Evolutionary conservation across 345 rosid species (phyloP).

Genomic region (Adansonia digitata): DNA sequence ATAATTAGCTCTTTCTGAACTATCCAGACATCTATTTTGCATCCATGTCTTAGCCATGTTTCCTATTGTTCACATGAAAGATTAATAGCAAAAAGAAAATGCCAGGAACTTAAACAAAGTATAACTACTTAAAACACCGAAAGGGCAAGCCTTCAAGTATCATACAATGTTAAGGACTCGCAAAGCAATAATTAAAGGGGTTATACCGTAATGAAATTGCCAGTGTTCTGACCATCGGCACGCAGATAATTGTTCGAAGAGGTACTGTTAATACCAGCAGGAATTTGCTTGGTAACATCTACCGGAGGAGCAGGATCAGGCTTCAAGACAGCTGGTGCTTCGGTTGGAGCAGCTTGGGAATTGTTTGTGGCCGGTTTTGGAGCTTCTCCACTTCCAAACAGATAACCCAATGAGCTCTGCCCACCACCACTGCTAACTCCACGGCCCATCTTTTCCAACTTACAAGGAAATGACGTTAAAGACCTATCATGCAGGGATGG

Average conservation of each 20-base stretch:
- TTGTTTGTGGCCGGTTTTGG: constrained; percentile 44
- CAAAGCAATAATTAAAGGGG: background rate
- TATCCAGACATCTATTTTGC: background rate
- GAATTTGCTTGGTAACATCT: constrained; percentile 45
- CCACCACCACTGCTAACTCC: constrained; percentile 84
- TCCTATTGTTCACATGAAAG: background rate
- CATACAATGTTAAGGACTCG: background rate
- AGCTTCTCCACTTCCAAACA: constrained; percentile 66
- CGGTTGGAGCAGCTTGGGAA: constrained; percentile 30
- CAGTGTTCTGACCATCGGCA: constrained; percentile 77
- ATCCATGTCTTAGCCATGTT: background rate
- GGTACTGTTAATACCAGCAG: constrained; percentile 57
- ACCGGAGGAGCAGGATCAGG: constrained; percentile 38
- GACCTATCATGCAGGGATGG: background rate
- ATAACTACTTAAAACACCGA: background rate
- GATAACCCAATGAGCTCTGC: constrained; percentile 80
- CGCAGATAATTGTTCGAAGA: constrained; percentile 21
- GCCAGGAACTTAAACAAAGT: background rate
- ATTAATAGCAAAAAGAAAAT: background rate
- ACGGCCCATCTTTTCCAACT: constrained; percentile 51
- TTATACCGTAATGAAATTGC: constrained; percentile 75
- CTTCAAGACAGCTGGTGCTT: constrained; percentile 30
- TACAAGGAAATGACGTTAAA: background rate
- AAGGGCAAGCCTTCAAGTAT: background rate
- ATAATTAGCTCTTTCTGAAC: background rate